Percentiles rank a stretch among this genome's conserved stretches.
phyloP scores from a whole-genome alignment of 345 rosid species.

The Salix exigua region DNA sequence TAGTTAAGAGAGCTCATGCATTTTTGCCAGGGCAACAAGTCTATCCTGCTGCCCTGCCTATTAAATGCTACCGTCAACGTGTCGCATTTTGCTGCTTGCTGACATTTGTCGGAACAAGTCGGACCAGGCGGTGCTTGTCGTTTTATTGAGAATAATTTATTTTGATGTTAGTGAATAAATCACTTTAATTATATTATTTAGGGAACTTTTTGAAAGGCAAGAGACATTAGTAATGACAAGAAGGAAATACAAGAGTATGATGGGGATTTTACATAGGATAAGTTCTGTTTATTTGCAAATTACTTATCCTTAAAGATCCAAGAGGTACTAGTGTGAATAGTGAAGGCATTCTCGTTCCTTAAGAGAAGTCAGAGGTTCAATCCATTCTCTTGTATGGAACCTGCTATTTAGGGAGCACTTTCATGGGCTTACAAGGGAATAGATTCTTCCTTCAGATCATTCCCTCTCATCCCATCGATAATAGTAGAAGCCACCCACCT shows the following conservation, averaged over 20 bases:
- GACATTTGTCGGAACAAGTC: constrained; percentile 46
- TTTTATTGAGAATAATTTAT: constrained; percentile 18
- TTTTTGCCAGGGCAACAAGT: not conserved
- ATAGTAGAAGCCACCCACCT: no score
- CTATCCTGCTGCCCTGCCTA: not conserved
- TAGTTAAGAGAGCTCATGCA: constrained; percentile 12
- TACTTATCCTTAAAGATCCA: no score
- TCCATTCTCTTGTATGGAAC: no score
- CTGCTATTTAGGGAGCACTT: no score
- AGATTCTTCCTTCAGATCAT: no score
- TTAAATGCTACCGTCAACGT: constrained; percentile 47
- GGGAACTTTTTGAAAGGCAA: not conserved
- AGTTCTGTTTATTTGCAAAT: not conserved
- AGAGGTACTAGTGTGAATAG: no score
- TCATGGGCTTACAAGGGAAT: no score
- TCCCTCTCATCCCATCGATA: no score
- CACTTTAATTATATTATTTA: not conserved
- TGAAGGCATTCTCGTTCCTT: no score
- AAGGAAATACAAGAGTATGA: not conserved
- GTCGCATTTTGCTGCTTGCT: constrained; percentile 15
- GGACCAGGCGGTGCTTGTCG: constrained; percentile 63
- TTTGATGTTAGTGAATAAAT: not conserved
- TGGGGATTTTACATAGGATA: not conserved
- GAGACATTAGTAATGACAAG: not conserved
- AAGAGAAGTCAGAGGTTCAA: no score